These are phyloP conservation scores for Wickerhamiella kazuoi DNA, from an alignment of 805 yeast species.

Conservation along the genomic window DNA sequence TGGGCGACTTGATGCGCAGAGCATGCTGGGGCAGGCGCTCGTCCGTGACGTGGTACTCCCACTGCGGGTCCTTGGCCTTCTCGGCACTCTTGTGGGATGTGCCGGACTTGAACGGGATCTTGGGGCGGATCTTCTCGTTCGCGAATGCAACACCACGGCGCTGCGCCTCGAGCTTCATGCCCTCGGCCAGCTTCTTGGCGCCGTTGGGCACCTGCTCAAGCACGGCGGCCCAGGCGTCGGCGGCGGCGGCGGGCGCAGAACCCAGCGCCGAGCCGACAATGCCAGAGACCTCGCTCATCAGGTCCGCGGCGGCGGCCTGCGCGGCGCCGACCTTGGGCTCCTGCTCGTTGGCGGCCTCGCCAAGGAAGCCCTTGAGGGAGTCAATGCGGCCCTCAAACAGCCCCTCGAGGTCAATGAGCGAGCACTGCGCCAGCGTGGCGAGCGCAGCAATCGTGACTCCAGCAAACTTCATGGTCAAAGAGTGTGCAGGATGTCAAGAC, in stretches of 20 bases:
- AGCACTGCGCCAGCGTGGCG: neutral
- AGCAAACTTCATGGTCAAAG: neutral
- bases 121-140: neutral
- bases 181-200: neutral
- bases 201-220: neutral
- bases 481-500: too few species aligned
- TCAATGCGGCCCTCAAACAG: neutral
- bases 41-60: neutral
- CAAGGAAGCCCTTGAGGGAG: neutral
- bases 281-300: neutral
- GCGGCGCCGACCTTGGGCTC: neutral
- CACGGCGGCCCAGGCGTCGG: neutral
- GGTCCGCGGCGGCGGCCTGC: neutral
- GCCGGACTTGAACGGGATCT: neutral
- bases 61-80: neutral
- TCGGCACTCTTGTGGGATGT: neutral
- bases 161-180: neutral
- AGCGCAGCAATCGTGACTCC: neutral
- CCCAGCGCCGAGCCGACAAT: neutral
- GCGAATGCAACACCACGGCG: neutral
- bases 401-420: neutral
- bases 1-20: conserved; percentile 51
- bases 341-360: neutral
- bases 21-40: conserved; percentile 23
- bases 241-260: neutral